Percentiles rank a stretch among this genome's conserved stretches.
phyloP scores from a whole-genome alignment of 139 green algal genomes.

The Monoraphidium neglectum region DNA sequence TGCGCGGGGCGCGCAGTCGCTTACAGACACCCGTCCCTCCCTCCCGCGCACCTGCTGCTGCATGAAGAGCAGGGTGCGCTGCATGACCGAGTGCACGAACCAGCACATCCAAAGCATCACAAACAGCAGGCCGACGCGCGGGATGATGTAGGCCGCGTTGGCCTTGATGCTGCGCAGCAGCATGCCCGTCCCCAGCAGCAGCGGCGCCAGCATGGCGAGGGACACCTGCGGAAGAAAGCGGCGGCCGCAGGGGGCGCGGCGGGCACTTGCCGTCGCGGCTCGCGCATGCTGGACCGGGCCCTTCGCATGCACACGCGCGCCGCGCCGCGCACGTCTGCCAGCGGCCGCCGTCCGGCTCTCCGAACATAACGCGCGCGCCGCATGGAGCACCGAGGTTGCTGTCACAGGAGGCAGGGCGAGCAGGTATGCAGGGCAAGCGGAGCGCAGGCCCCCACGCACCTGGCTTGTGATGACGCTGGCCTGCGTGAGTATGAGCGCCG shows the following conservation, averaged over 20 bases:
- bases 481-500: conserved; percentile 47
- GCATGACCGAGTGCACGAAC: conserved; percentile 77
- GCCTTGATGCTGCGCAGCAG: conserved; percentile 70
- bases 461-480: conserved; percentile 2
- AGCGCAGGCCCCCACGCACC: too few species aligned
- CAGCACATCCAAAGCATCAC: conserved; percentile 79
- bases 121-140: conserved; percentile 66
- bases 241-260: too few species aligned
- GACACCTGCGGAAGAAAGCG: conserved; percentile 53
- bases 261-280: too few species aligned
- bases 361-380: too few species aligned
- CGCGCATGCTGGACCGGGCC: too few species aligned
- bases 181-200: conserved; percentile 83
- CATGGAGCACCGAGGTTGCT: too few species aligned
- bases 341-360: too few species aligned
- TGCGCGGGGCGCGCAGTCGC: too few species aligned
- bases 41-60: conserved; percentile 38
- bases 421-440: too few species aligned
- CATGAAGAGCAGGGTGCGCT: conserved; percentile 63
- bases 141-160: conserved; percentile 78
- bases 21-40: neutral
- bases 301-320: too few species aligned
- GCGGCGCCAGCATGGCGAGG: conserved; percentile 81
- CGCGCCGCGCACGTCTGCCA: too few species aligned
- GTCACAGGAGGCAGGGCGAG: too few species aligned